These are phyloP conservation scores for Juglanconis oblonga DNA, from an alignment of 2,329 filamentous ascomycete genomes.

Conservation along the genomic window DNA sequence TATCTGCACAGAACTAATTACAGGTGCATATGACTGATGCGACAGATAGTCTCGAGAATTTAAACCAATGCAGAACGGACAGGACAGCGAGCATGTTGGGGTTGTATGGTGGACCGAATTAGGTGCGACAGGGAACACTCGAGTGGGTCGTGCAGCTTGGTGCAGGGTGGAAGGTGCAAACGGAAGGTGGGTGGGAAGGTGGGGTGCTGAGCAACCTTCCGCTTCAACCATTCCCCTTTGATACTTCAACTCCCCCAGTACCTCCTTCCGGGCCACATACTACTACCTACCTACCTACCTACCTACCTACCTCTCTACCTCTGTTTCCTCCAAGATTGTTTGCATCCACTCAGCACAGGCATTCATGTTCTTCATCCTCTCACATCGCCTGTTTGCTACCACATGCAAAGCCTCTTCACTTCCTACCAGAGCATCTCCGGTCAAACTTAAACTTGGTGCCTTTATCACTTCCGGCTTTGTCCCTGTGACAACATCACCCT, in stretches of 20 bases:
- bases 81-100: background rate
- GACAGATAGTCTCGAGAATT: background rate
- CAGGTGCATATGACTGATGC: background rate
- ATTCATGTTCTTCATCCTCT: constrained; percentile 14
- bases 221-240: background rate
- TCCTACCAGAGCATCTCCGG: background rate
- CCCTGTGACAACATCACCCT: background rate
- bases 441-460: background rate
- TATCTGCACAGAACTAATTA: background rate
- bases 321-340: too few species aligned
- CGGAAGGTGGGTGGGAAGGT: constrained; percentile 6
- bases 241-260: background rate
- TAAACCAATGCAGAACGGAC: constrained; percentile 5
- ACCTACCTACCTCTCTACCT: background rate
- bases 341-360: background rate
- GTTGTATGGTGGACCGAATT: background rate
- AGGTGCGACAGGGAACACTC: constrained; percentile 14
- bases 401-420: background rate
- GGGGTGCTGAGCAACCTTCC: background rate
- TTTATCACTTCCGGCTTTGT: background rate
- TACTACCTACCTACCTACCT: background rate
- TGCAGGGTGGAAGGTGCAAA: background rate
- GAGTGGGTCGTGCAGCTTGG: background rate
- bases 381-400: constrained; percentile 2
- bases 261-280: background rate